phyloP scores from a whole-genome alignment of 768 basidiomycete species.

The Clathrus columnatus region DNA sequence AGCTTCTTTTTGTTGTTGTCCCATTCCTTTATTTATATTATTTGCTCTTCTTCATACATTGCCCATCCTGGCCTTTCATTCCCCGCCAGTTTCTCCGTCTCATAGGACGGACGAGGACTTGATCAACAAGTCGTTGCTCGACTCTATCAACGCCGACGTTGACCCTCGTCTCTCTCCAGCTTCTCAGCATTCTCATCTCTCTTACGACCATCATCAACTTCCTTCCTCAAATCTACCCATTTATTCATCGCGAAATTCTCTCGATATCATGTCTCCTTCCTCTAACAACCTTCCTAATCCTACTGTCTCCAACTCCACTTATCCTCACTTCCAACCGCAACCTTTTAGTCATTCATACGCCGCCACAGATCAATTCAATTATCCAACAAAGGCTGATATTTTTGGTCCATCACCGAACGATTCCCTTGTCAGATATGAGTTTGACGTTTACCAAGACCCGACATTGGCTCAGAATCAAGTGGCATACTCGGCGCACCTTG shows the following conservation, averaged over 20 bases:
- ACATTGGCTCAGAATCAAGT: too few species aligned
- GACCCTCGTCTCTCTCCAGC: slow-evolving; percentile 58
- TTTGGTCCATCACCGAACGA: slow-evolving; percentile 8
- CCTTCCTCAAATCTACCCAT: too few species aligned
- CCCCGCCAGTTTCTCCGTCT: slow-evolving; percentile 20
- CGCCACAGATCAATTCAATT: background rate
- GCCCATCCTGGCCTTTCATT: slow-evolving; percentile 18
- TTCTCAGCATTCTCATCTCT: slow-evolving; percentile 36
- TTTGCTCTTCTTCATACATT: slow-evolving; percentile 17
- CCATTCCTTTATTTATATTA: slow-evolving; percentile 21
- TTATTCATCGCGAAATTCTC: slow-evolving; percentile 1
- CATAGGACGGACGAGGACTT: slow-evolving; percentile 58
- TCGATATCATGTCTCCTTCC: slow-evolving; percentile 17
- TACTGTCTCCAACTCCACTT: background rate
- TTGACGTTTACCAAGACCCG: background rate
- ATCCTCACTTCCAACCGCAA: slow-evolving; percentile 17
- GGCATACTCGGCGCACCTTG: slow-evolving; percentile 3
- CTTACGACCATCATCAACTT: slow-evolving; percentile 33
- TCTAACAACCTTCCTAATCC: slow-evolving; percentile 17
- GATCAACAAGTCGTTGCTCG: slow-evolving; percentile 78
- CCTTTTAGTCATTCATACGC: too few species aligned
- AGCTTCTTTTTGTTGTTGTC: slow-evolving; percentile 31
- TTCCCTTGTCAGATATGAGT: background rate
- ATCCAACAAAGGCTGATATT: slow-evolving; percentile 10
- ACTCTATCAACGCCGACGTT: slow-evolving; percentile 75